Evolutionary conservation across 2,329 filamentous ascomycete genomes (phyloP).

Genomic region (Coniosporium tulheliwenetii): DNA sequence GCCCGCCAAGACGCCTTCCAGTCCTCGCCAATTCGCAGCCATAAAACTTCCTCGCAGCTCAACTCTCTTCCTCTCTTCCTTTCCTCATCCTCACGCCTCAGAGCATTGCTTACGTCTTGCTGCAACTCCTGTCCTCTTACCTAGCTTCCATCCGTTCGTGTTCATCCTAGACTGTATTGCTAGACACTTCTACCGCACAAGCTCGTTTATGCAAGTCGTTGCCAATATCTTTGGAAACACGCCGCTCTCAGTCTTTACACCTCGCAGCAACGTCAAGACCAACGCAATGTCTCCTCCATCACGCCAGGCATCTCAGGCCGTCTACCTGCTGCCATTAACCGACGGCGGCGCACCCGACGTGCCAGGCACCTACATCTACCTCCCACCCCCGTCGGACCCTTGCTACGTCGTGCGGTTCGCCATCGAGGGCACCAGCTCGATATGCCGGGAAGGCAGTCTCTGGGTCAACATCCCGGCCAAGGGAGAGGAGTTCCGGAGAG

Average conservation of each 20-base stretch:
- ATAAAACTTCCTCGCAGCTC: neutral
- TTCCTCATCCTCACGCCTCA: neutral
- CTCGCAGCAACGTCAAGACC: neutral
- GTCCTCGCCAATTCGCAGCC: no score
- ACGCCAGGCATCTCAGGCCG: slow-evolving; percentile 22
- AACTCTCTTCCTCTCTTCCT: neutral
- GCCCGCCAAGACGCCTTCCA: no score
- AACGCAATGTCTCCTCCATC: slow-evolving; percentile 16
- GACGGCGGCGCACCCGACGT: slow-evolving; percentile 88
- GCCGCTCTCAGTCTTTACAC: no score
- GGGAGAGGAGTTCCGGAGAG: slow-evolving; percentile 59
- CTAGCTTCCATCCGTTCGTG: neutral
- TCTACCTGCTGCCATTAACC: slow-evolving; percentile 81
- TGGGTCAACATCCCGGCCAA: slow-evolving; percentile 90
- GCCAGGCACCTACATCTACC: slow-evolving; percentile 77
- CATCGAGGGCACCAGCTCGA: slow-evolving; percentile 87
- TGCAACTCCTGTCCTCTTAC: neutral
- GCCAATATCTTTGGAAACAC: neutral
- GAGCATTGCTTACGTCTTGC: neutral
- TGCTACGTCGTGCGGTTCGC: slow-evolving; percentile 70
- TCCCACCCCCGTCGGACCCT: slow-evolving; percentile 61
- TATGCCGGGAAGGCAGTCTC: slow-evolving; percentile 83
- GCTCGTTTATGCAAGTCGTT: neutral
- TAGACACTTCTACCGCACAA: neutral
- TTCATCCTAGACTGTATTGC: neutral